Conservation (phyloP, 257 asterid genomes). For the Forsythia suspensa region DNA sequence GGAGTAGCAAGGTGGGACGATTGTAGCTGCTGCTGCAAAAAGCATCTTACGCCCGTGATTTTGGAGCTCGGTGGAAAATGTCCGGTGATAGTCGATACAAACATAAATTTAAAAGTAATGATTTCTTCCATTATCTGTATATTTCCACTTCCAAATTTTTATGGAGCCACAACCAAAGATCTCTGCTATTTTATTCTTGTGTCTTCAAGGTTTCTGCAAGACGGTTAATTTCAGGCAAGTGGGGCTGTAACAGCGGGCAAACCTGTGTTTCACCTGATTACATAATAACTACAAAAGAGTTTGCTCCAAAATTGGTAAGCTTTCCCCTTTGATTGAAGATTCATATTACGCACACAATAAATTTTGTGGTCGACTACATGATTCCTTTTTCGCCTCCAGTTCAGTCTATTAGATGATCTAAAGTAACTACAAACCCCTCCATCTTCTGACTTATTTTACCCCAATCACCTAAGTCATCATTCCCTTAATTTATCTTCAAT, state of each 20-base stretch:
- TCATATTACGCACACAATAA: background rate
- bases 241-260: conserved; percentile 79
- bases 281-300: conserved; percentile 67
- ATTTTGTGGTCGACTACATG: too few species aligned
- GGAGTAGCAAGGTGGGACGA: conserved; percentile 80
- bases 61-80: conserved; percentile 98
- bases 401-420: too few species aligned
- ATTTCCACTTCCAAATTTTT: too few species aligned
- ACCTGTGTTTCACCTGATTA: conserved; percentile 92
- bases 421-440: too few species aligned
- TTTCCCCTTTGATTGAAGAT: conserved; percentile 9
- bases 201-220: conserved; percentile 63
- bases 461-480: conserved; percentile 33
- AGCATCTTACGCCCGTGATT: conserved; percentile 82
- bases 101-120: conserved; percentile 57
- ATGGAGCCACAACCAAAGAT: background rate
- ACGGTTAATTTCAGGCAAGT: conserved; percentile 81
- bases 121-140: background rate
- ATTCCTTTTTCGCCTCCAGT: too few species aligned
- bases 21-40: conserved; percentile 81
- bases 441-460: conserved; percentile 24
- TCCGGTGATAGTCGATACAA: conserved; percentile 71
- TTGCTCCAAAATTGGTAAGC: conserved; percentile 65
- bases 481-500: too few species aligned
- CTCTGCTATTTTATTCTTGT: background rate